A percentile compares a stretch with the other conserved stretches of the same genome.
These are phyloP conservation scores for Gossypium laxum DNA, from an alignment of 441 rosid species.

Conservation along the genomic window DNA sequence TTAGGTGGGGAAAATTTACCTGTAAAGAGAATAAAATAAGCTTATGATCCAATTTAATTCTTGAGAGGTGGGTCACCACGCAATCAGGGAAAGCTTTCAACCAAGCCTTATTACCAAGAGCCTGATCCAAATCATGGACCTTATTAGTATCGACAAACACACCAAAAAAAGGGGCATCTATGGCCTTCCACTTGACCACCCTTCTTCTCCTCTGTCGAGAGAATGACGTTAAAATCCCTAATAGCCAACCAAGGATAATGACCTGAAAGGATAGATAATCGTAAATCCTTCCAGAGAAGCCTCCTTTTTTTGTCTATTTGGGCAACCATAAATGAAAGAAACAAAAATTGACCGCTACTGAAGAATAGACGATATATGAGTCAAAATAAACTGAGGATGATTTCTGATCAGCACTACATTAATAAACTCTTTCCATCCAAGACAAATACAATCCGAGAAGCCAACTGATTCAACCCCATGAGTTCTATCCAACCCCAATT, in stretches of 20 bases:
- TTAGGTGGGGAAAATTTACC: background rate
- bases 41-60: background rate
- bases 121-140: background rate
- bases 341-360: background rate
- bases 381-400: background rate
- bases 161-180: background rate
- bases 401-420: background rate
- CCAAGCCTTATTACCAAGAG: background rate
- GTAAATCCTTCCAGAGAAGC: background rate
- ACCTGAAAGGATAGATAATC: background rate
- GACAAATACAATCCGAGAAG: background rate
- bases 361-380: background rate
- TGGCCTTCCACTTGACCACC: background rate
- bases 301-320: background rate
- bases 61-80: background rate
- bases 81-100: background rate
- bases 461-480: background rate
- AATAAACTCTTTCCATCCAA: background rate
- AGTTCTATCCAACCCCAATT: background rate
- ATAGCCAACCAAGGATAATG: background rate
- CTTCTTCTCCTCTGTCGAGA: background rate
- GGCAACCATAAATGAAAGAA: background rate
- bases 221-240: background rate
- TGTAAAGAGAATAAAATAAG: background rate
- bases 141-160: background rate